These are phyloP conservation scores for Penicillium sp. DNA, from an alignment of 2,329 filamentous ascomycete species.

Conservation along the genomic window DNA sequence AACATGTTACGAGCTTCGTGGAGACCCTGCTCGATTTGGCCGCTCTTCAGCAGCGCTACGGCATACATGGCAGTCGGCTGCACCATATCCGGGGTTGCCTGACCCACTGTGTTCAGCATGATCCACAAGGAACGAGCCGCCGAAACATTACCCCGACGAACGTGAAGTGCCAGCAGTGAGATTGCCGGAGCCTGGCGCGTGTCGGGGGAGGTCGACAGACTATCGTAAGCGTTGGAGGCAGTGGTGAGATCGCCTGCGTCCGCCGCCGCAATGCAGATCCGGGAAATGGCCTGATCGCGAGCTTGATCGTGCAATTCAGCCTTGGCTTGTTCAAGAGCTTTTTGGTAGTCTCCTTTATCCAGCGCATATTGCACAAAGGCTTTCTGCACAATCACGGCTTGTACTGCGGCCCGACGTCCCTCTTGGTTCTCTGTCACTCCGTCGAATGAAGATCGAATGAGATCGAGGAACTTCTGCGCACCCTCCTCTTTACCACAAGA, in stretches of 20 bases:
- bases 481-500: constrained; percentile 72
- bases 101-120: constrained; percentile 56
- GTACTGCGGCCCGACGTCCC: constrained; percentile 58
- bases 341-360: constrained; percentile 60
- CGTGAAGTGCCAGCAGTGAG: constrained; percentile 78
- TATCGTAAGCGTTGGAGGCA: constrained; percentile 61
- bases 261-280: constrained; percentile 70
- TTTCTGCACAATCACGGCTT: constrained; percentile 63
- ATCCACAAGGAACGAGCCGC: constrained; percentile 76
- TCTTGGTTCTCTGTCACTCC: constrained; percentile 46
- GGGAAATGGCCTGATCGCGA: constrained; percentile 60
- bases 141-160: constrained; percentile 73
- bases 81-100: constrained; percentile 61
- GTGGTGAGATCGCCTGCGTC: constrained; percentile 67
- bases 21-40: constrained; percentile 75
- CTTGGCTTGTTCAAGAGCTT: constrained; percentile 70
- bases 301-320: constrained; percentile 51
- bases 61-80: constrained; percentile 89
- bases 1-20: constrained; percentile 80
- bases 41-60: constrained; percentile 77
- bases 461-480: constrained; percentile 77
- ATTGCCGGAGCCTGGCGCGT: constrained; percentile 57
- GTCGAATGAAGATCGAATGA: constrained; percentile 58
- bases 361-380: constrained; percentile 77
- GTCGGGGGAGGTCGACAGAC: constrained; percentile 51